A percentile compares a stretch with the other conserved stretches of the same genome.
Conservation (phyloP, 306 rosid species). For the Prunus davidiana region DNA sequence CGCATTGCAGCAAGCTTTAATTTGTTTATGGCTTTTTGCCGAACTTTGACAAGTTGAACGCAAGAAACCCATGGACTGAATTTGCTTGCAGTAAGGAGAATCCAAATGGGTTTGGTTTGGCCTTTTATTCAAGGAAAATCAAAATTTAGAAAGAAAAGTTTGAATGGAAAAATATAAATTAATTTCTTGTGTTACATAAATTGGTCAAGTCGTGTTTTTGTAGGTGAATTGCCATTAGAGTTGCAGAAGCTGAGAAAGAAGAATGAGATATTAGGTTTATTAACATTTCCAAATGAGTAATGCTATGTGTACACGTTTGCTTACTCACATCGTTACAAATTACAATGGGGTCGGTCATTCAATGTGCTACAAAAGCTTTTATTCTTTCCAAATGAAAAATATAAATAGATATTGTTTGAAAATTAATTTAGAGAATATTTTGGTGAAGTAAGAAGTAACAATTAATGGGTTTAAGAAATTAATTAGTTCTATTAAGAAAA, state of each 20-base stretch:
- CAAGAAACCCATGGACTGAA: conserved; percentile 32
- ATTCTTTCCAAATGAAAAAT: too few relatives aligned
- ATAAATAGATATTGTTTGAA: neutral
- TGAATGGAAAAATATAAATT: conserved; percentile 21
- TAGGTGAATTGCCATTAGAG: conserved; percentile 47
- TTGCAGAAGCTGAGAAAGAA: conserved; percentile 14
- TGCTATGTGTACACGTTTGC: neutral
- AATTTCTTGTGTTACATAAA: neutral
- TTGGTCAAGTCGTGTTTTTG: conserved; percentile 33
- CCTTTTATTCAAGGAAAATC: conserved; percentile 14
- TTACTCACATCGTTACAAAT: neutral
- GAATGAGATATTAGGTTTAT: neutral
- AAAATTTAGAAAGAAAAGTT: neutral
- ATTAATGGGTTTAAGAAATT: too few relatives aligned
- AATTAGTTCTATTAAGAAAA: too few relatives aligned
- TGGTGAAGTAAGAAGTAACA: neutral
- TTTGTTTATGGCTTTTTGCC: conserved; percentile 49
- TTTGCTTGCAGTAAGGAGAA: conserved; percentile 25
- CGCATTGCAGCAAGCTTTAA: conserved; percentile 30
- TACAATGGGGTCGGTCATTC: neutral
- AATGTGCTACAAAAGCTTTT: neutral
- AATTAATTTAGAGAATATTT: neutral
- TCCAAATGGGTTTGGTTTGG: conserved; percentile 29
- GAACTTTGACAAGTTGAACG: conserved; percentile 54
- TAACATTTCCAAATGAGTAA: neutral